phyloP scores from a whole-genome alignment of 495 filamentous ascomycete genomes.

The Entonaema liquescens region DNA sequence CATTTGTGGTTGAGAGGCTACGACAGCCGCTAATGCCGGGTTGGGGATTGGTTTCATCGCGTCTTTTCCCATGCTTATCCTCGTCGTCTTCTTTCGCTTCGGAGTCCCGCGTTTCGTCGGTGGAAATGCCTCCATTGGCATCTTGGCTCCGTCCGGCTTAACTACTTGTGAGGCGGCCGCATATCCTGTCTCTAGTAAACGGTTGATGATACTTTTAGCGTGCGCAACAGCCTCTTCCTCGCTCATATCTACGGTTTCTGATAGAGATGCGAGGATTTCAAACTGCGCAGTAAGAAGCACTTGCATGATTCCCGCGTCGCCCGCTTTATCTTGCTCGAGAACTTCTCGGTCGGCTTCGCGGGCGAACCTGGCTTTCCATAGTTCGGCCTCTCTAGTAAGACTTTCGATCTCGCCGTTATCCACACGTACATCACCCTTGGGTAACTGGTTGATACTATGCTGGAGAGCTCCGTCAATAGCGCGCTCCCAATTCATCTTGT shows the following conservation, averaged over 20 bases:
- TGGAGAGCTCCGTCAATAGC: conserved; percentile 86
- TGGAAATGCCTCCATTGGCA: conserved; percentile 69
- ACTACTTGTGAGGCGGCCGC: conserved; percentile 80
- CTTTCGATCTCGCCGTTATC: conserved; percentile 77
- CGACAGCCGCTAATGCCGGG: conserved; percentile 49
- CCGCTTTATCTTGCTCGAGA: conserved; percentile 81
- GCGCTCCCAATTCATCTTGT: conserved; percentile 84
- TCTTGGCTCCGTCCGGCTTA: conserved; percentile 81
- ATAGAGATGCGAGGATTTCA: conserved; percentile 83
- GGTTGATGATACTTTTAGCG: conserved; percentile 79
- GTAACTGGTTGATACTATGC: conserved; percentile 80
- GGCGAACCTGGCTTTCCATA: conserved; percentile 83
- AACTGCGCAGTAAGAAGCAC: conserved; percentile 88
- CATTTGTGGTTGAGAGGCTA: conserved; percentile 50
- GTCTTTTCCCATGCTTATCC: conserved; percentile 43
- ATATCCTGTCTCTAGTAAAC: conserved; percentile 78
- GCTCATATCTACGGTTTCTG: conserved; percentile 79
- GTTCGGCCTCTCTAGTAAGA: conserved; percentile 81
- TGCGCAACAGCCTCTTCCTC: conserved; percentile 83
- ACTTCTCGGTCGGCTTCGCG: conserved; percentile 81
- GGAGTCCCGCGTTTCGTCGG: conserved; percentile 75
- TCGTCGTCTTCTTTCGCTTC: conserved; percentile 73
- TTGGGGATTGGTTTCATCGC: conserved; percentile 46
- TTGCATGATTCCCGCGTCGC: conserved; percentile 80
- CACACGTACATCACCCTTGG: conserved; percentile 70